A percentile compares a stretch with the other conserved stretches of the same genome.
Evolutionary conservation across 805 yeast species (phyloP).

Genomic region (Saturnispora mendoncae): DNA sequence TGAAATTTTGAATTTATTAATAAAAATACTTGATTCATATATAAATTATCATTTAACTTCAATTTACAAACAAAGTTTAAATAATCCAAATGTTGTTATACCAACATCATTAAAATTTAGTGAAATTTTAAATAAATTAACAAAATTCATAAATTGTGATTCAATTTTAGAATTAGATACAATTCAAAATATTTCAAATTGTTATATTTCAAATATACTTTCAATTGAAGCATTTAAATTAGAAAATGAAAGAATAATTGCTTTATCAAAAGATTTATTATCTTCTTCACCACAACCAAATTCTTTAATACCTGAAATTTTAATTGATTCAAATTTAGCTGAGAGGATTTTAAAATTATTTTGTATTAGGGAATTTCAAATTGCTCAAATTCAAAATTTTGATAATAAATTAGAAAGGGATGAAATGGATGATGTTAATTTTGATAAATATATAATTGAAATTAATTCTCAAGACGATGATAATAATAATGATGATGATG

Average conservation of each 20-base stretch:
- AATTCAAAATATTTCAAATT: not conserved
- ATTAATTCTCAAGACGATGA: conserved; percentile 1
- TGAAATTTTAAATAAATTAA: not conserved
- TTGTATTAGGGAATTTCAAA: conserved; percentile 39
- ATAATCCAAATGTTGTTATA: not conserved
- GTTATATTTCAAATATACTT: not conserved
- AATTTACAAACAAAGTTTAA: not conserved
- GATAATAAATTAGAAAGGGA: conserved; percentile 38
- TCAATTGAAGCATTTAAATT: conserved; percentile 7
- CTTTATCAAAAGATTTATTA: not conserved
- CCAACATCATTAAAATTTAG: not conserved
- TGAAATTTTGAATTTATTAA: conserved; percentile 1
- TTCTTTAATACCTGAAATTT: not conserved
- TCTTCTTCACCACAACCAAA: too few relatives aligned
- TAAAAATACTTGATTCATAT: not conserved
- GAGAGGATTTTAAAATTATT: conserved; percentile 34
- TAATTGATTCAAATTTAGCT: conserved; percentile 12
- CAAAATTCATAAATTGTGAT: conserved; percentile 1
- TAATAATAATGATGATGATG: conserved; percentile 10
- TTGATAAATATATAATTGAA: conserved; percentile 13
- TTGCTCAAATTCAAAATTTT: conserved; percentile 29
- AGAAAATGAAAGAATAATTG: not conserved
- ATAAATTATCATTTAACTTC: conserved; percentile 4
- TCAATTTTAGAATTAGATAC: not conserved
- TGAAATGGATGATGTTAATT: conserved; percentile 39